Evolutionary conservation across 1,139 yeast genomes (phyloP).

Genomic region (Pichia sp.): DNA sequence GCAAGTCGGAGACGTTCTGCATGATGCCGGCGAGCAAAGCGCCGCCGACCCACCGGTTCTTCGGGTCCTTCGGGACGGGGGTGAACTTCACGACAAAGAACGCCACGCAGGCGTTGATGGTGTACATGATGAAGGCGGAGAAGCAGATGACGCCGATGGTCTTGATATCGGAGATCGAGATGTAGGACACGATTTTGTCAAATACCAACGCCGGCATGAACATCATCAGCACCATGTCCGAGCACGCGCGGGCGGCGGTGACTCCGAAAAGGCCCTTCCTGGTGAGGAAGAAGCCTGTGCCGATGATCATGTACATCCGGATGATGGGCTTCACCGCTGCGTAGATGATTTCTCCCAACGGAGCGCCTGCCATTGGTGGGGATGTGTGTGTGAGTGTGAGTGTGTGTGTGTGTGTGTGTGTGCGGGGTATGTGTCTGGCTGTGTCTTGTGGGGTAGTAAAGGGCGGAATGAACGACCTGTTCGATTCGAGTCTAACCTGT

Average conservation of each 20-base stretch:
- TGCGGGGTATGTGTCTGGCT: no score
- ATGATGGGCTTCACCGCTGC: constrained; percentile 57
- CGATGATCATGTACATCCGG: constrained; percentile 54
- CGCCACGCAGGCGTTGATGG: constrained; percentile 32
- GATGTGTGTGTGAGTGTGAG: neutral
- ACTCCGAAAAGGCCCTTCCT: constrained; percentile 47
- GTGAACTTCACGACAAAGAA: constrained; percentile 34
- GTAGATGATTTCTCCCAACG: constrained; percentile 47
- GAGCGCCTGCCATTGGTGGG: constrained; percentile 16
- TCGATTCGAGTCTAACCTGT: no score
- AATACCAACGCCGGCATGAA: constrained; percentile 57
- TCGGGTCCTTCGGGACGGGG: constrained; percentile 41
- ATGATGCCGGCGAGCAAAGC: constrained; percentile 52
- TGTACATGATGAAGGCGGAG: constrained; percentile 47
- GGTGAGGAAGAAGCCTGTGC: constrained; percentile 48
- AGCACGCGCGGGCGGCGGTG: constrained; percentile 53
- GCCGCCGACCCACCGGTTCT: constrained; percentile 52
- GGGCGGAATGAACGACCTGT: no score
- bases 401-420: neutral
- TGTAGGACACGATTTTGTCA: constrained; percentile 45
- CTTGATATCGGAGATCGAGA: constrained; percentile 51
- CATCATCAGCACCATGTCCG: constrained; percentile 49
- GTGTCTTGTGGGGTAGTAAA: no score
- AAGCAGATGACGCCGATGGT: constrained; percentile 51
- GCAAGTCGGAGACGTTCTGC: constrained; percentile 60